Base-by-base conservation (phyloP, 176 grass and related monocot genomes). In the Saccharum spontaneum region DNA sequence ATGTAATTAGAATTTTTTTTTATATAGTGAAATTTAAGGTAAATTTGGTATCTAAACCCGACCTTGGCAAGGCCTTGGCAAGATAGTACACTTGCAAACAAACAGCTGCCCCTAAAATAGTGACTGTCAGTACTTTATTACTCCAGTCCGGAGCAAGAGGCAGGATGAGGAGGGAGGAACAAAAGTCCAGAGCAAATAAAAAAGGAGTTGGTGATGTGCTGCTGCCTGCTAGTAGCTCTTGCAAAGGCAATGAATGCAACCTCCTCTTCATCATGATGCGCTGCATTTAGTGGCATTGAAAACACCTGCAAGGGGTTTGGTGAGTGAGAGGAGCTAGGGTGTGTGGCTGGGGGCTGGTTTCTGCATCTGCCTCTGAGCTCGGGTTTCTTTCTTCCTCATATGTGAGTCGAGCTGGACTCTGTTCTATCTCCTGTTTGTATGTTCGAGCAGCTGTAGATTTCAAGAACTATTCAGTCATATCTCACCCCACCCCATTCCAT, bases 211-310 rank as follows among this genome's bases (percentile, higher is more conserved):
- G 70, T 81, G 79, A 18, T 52, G 77, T 76, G 79, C 12, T 54
- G 75, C 17, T 54, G 79, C 66, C 45, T 48, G 45, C 43, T 75
- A 75, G 45, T 62, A 62, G 89, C 79, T 84, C 85, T 76, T 87
- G 69, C 69, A 49, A 87, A 76, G 45, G 44, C 24, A 33, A 80
- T 90, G 84, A 90, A 90, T 87, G 89, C 89, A 43, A 10, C 81
- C 80, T 37, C 75, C 77, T n/a, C n/a, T n/a, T 37, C 45, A 33
- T 76, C 85, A 83, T 84, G 85, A 87, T 55, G 76, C 89, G 69
- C 74, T 69, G 89, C 85, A 80, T 91, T 91, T 76, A 91, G 81
- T 87, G 81, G 61, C 77, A 80, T 70, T 85, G 30, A 81, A 76
- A 80, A 71, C 81, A 28, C 70, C 75, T 43, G 80, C 76, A 41